These are phyloP conservation scores for Paxillus rubicundulus DNA, from an alignment of 768 basidiomycete genomes.

Conservation along the genomic window DNA sequence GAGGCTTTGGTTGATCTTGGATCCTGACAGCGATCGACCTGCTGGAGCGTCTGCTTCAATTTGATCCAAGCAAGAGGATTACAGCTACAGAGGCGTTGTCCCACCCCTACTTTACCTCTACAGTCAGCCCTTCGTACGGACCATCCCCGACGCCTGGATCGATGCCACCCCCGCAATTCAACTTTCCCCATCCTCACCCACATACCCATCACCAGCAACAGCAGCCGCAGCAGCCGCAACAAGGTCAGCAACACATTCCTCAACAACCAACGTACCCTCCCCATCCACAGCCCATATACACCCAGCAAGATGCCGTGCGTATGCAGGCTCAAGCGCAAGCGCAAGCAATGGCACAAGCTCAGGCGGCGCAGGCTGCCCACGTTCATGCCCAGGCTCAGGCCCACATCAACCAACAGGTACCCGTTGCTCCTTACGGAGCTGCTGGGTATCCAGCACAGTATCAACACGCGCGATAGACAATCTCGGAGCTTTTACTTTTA, in stretches of 20 bases:
- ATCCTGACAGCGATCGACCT: slow-evolving; percentile 72
- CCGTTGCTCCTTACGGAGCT: slow-evolving; percentile 17
- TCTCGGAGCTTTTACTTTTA: background rate
- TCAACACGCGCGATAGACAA: slow-evolving; percentile 31
- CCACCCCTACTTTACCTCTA: slow-evolving; percentile 86
- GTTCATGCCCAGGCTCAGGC: slow-evolving; percentile 42
- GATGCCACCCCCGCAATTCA: slow-evolving; percentile 67
- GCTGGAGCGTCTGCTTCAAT: slow-evolving; percentile 91
- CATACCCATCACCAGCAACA: slow-evolving; percentile 41
- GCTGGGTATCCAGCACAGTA: slow-evolving; percentile 31
- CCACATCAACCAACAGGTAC: slow-evolving; percentile 29
- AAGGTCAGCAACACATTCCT: slow-evolving; percentile 37
- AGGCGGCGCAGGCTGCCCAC: slow-evolving; percentile 38
- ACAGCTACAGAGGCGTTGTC: slow-evolving; percentile 88
- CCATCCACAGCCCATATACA: slow-evolving; percentile 34
- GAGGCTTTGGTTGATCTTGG: slow-evolving; percentile 1
- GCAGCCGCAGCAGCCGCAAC: slow-evolving; percentile 37
- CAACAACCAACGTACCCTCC: slow-evolving; percentile 32
- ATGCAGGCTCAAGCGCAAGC: slow-evolving; percentile 43
- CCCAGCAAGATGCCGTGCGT: slow-evolving; percentile 31
- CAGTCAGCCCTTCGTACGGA: slow-evolving; percentile 34
- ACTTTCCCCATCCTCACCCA: slow-evolving; percentile 62
- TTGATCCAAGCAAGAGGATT: slow-evolving; percentile 89
- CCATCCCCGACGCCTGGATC: slow-evolving; percentile 44
- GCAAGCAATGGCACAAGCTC: slow-evolving; percentile 38